Percentiles rank a stretch among this genome's conserved stretches.
Evolutionary conservation across 257 asterid species (phyloP).

Genomic region (Lycium ferocissimum): DNA sequence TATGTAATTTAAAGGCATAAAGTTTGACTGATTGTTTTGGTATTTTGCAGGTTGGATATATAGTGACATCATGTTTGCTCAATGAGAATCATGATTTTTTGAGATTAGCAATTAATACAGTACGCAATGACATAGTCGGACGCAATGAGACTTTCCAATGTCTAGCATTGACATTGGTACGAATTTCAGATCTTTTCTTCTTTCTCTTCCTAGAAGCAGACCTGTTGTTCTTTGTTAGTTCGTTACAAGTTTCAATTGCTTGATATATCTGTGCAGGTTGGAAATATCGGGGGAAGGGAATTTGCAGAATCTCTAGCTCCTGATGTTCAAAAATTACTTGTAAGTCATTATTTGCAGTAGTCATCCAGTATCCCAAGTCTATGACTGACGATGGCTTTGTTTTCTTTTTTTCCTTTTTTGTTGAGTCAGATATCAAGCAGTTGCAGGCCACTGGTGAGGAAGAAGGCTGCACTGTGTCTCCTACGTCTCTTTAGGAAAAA

Average conservation of each 20-base stretch:
- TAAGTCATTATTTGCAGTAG: constrained; percentile 55
- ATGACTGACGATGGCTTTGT: not conserved
- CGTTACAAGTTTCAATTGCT: constrained; percentile 30
- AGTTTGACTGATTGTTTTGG: constrained; percentile 36
- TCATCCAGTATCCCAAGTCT: constrained; percentile 22
- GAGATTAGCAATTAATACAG: constrained; percentile 95
- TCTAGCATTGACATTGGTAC: constrained; percentile 97
- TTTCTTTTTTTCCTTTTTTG: constrained; percentile 8
- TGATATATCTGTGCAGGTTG: constrained; percentile 67
- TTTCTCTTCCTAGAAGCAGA: constrained; percentile 13
- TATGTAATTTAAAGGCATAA: not conserved
- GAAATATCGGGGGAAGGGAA: constrained; percentile 98
- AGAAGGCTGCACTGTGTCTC: constrained; percentile 98
- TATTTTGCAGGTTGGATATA: constrained; percentile 89
- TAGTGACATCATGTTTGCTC: constrained; percentile 93
- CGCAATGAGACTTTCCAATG: constrained; percentile 99
- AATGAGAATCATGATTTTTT: constrained; percentile 98
- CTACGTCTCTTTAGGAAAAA: constrained; percentile 93
- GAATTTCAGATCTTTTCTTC: constrained; percentile 30
- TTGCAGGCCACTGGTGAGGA: constrained; percentile 97
- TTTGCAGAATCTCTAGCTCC: constrained; percentile 99
- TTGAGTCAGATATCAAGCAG: constrained; percentile 85
- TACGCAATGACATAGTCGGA: constrained; percentile 97
- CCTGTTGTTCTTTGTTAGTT: not conserved
- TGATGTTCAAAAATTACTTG: constrained; percentile 99